Conservation (phyloP, 495 filamentous ascomycete species). For the Xylaria flabelliformis region DNA sequence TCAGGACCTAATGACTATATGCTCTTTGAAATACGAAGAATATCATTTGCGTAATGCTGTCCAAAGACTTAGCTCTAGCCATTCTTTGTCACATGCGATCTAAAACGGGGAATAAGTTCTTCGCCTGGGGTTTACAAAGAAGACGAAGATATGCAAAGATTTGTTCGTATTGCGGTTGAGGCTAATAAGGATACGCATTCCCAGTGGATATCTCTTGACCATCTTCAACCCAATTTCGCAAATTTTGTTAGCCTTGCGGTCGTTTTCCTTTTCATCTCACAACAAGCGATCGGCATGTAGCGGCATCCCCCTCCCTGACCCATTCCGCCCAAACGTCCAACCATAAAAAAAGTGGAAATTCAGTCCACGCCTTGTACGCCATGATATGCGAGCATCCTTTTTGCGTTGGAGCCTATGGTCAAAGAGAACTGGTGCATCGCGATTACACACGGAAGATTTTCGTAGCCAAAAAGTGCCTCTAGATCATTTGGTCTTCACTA, state of each 20-base stretch:
- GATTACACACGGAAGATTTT: conserved; percentile 9
- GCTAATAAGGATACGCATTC: conserved; percentile 19
- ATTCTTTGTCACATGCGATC: background rate
- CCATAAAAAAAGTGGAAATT: conserved; percentile 21
- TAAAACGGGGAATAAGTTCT: background rate
- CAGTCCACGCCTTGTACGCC: conserved; percentile 28
- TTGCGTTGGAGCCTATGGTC: conserved; percentile 11
- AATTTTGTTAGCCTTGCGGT: conserved; percentile 2
- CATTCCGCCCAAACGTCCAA: conserved; percentile 20
- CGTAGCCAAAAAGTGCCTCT: conserved; percentile 29
- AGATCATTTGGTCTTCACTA: conserved; percentile 11
- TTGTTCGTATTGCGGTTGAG: conserved; percentile 22
- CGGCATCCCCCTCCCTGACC: conserved; percentile 17
- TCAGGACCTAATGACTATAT: background rate
- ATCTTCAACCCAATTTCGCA: conserved; percentile 17
- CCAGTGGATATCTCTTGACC: conserved; percentile 14
- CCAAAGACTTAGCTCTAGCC: background rate
- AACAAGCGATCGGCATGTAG: conserved; percentile 12
- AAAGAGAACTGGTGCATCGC: conserved; percentile 22
- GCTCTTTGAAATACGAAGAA: background rate
- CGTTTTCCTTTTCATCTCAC: conserved; percentile 3
- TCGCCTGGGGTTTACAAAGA: background rate
- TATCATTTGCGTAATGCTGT: background rate
- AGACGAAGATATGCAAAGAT: conserved; percentile 1
- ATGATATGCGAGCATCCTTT: conserved; percentile 27